These are phyloP conservation scores for Bipolaris sorokiniana DNA, from an alignment of 2,329 filamentous ascomycete genomes.

Conservation along the genomic window DNA sequence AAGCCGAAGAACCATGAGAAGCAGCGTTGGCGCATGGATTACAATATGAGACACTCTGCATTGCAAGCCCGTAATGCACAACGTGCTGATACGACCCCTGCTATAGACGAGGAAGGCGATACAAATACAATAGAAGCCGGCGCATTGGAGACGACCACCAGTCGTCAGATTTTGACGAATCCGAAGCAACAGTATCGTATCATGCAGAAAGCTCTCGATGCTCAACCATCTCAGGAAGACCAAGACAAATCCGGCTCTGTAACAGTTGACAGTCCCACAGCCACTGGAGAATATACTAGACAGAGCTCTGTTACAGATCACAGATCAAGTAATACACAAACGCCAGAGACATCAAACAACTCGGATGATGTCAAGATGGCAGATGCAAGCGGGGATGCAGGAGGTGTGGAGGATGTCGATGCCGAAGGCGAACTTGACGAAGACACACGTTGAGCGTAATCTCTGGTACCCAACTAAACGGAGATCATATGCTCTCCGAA, in stretches of 20 bases:
- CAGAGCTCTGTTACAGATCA: neutral
- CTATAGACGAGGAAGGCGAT: neutral
- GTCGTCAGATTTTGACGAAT: slow-evolving; percentile 24
- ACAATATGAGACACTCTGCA: slow-evolving; percentile 27
- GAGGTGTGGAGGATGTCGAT: slow-evolving; percentile 24
- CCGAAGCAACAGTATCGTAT: slow-evolving; percentile 32
- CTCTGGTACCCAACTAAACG: neutral
- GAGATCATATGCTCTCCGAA: neutral
- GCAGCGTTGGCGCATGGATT: slow-evolving; percentile 32
- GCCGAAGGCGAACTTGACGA: slow-evolving; percentile 35
- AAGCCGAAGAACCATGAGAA: slow-evolving; percentile 28
- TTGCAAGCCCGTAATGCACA: slow-evolving; percentile 11
- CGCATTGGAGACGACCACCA: slow-evolving; percentile 3
- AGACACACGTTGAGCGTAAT: slow-evolving; percentile 11
- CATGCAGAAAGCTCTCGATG: slow-evolving; percentile 17
- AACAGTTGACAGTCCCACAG: neutral
- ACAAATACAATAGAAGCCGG: neutral
- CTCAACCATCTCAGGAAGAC: neutral
- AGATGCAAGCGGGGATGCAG: slow-evolving; percentile 16
- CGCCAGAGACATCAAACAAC: neutral
- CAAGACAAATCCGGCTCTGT: neutral
- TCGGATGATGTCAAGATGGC: slow-evolving; percentile 20
- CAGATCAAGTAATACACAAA: slow-evolving; percentile 1
- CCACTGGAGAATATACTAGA: neutral
- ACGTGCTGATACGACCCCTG: neutral